Base-by-base conservation (phyloP, 2,329 filamentous ascomycete species). In the Penicillium sp. region DNA sequence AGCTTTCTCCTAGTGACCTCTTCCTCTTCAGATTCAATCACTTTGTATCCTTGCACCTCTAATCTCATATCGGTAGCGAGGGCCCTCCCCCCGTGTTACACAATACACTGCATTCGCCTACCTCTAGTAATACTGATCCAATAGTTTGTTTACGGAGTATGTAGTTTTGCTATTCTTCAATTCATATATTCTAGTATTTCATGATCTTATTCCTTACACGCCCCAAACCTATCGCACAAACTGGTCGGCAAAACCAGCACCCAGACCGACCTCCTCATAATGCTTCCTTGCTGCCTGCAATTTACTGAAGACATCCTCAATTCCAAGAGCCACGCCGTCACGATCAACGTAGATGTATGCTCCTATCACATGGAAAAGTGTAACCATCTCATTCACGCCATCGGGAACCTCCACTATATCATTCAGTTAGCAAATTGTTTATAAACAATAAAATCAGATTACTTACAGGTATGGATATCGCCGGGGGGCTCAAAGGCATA, bases 261-360 rank as follows among this genome's bases (percentile, higher is more conserved):
- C 66, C n/a, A 72, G 58, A 3, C 70, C 70, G 33, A 71, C 66
- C 14, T 51, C 54, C 52, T 72, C 68, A 58, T 71, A 72, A 56
- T 72, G 70, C 47, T 64, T 59, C 40, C 52, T 60, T 1, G 71
- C 70, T 10, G 60, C 55, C 34, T 66, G 43, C 24, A 72, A 50
- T 56, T 72, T 72, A 58, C 67, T 69, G 48, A 71, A 72, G 2
- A 73, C 69, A 54, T 72, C 69, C 56, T 72, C 70, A 3, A 72
- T 60, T 1, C 67, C 70, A 7, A 66, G 47, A 5, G 70, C 57
- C 16, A 62, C 63, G 8, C 69, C 70, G 48, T 70, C 63, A 7
- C 66, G 62, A 49, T 72, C 71, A 2, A 72, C 69, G 36, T 73
- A 72, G 9, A 72, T 68, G 53, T 72, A 73, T 5, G 70, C 69